These are phyloP conservation scores for Phytophthora ohioensis DNA, from an alignment of 352 stramenopile species.

Conservation along the genomic window DNA sequence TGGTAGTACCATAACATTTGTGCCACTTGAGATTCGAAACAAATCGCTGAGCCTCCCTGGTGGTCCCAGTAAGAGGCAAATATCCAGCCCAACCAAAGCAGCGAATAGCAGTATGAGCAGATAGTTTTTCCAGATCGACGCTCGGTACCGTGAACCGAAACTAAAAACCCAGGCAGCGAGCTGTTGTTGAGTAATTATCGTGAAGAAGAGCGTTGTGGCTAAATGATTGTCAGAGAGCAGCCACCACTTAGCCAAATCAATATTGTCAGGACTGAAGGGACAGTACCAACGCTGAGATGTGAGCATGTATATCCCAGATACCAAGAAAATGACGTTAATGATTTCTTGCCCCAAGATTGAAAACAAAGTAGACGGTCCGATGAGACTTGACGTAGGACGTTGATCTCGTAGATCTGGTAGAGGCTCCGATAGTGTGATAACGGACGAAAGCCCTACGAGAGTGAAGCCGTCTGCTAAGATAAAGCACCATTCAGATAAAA, in stretches of 20 bases:
- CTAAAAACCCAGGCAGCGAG: conserved; percentile 43
- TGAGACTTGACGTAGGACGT: conserved; percentile 62
- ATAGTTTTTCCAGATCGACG: conserved; percentile 55
- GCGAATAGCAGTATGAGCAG: conserved; percentile 43
- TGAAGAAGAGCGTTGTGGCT: conserved; percentile 43
- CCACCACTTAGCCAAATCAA: conserved; percentile 60
- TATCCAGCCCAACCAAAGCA: conserved; percentile 26
- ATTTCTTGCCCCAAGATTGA: conserved; percentile 58
- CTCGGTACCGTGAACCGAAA: conserved; percentile 56
- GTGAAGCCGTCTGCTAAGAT: conserved; percentile 76
- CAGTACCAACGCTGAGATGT: conserved; percentile 52
- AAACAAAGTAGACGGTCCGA: conserved; percentile 59
- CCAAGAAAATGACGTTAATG: conserved; percentile 64
- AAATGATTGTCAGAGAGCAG: conserved; percentile 56
- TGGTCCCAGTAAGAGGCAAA: conserved; percentile 51
- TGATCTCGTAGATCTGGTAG: conserved; percentile 31
- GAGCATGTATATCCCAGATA: conserved; percentile 48
- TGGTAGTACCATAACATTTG: conserved; percentile 57
- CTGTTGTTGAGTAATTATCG: conserved; percentile 44
- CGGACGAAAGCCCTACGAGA: conserved; percentile 74
- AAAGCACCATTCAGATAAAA: conserved; percentile 77
- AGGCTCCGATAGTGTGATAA: conserved; percentile 74
- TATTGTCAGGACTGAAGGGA: conserved; percentile 47
- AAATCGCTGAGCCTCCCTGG: conserved; percentile 48
- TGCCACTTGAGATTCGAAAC: conserved; percentile 62